phyloP scores from a whole-genome alignment of 2,329 filamentous ascomycete genomes.

The Fusarium papillatum region DNA sequence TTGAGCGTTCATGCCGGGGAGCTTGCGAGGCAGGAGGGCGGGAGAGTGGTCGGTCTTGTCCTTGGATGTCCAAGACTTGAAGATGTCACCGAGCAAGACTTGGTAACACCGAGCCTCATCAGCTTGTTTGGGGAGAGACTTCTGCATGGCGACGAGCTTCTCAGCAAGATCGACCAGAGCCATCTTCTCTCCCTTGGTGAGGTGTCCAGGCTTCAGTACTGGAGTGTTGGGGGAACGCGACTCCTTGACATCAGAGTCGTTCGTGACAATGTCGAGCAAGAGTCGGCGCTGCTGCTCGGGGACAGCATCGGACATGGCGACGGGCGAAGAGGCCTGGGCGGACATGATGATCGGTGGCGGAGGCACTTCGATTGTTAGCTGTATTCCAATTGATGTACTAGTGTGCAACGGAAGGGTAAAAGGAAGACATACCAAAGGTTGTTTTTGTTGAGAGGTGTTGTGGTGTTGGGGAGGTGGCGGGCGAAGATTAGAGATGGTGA shows the following conservation, averaged over 20 bases:
- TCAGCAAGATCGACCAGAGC: background rate
- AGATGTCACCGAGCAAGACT: too few species aligned
- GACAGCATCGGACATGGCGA: too few species aligned
- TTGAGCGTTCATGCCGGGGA: background rate
- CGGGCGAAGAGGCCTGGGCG: background rate
- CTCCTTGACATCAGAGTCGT: background rate
- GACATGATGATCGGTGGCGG: background rate
- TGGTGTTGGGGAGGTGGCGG: background rate
- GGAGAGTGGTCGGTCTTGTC: too few species aligned
- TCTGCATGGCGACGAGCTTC: too few species aligned
- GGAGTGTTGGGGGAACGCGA: background rate
- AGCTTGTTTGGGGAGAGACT: too few species aligned
- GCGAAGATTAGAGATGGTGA: background rate
- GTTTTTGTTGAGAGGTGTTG: background rate
- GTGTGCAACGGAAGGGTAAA: too few species aligned
- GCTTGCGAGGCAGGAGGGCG: background rate
- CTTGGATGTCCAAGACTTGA: too few species aligned
- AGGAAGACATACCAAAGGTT: background rate
- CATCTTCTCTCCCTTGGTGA: background rate
- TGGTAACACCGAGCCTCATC: too few species aligned
- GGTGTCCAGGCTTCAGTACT: background rate
- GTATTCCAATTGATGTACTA: too few species aligned
- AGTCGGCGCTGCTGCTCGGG: too few species aligned
- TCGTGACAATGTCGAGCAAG: background rate
- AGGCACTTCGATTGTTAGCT: too few species aligned